These are phyloP conservation scores for Asterophora lycoperdoides DNA, from an alignment of 768 basidiomycete species.

Conservation along the genomic window DNA sequence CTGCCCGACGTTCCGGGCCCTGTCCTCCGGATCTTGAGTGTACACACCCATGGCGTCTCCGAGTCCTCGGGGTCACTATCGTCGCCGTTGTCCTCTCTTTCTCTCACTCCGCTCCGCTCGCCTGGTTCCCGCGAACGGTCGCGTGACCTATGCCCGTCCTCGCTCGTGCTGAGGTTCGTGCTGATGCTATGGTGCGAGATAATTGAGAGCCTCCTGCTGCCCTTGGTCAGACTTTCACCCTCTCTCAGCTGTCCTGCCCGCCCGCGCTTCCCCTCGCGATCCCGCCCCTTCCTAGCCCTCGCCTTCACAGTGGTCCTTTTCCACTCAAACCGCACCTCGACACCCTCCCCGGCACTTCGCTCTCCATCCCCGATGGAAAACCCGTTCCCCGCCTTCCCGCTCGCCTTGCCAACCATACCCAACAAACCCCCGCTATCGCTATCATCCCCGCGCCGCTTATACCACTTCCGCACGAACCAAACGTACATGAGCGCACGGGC, in stretches of 20 bases:
- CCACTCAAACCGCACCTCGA: slow-evolving; percentile 83
- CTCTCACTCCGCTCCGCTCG: slow-evolving; percentile 5
- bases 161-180: slow-evolving; percentile 25
- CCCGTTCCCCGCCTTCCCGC: neutral
- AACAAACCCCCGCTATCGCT: slow-evolving; percentile 40
- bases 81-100: slow-evolving; percentile 49
- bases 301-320: slow-evolving; percentile 35
- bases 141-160: slow-evolving; percentile 10
- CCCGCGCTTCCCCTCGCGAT: slow-evolving; percentile 22
- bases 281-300: slow-evolving; percentile 32
- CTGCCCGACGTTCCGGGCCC: slow-evolving; percentile 12
- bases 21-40: slow-evolving; percentile 56
- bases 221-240: neutral
- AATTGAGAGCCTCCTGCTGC: slow-evolving; percentile 30
- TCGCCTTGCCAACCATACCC: slow-evolving; percentile 21
- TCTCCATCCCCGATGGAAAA: neutral
- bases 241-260: neutral
- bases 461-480: slow-evolving; percentile 75
- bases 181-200: slow-evolving; percentile 37
- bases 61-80: slow-evolving; percentile 96
- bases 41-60: slow-evolving; percentile 94
- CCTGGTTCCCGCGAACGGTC: slow-evolving; percentile 8
- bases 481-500: slow-evolving; percentile 48
- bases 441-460: slow-evolving; percentile 46
- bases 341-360: slow-evolving; percentile 30